phyloP scores from a whole-genome alignment of 345 rosid species.

The Cardamine resedifolia region DNA sequence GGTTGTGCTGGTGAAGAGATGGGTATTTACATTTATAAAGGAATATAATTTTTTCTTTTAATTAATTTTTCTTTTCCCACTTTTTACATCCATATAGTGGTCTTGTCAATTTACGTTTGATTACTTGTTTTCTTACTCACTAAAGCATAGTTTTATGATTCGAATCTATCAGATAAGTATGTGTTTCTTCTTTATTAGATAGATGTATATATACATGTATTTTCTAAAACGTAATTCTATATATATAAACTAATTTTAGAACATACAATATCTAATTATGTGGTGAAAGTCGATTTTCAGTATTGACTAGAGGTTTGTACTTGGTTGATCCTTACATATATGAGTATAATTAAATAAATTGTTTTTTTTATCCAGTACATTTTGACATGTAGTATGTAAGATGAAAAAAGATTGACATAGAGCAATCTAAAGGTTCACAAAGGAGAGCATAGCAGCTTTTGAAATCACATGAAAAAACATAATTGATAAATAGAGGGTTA shows the following conservation, averaged over 20 bases:
- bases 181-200: conserved; percentile 13
- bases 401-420: not conserved
- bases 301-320: conserved; percentile 16
- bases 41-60: not conserved
- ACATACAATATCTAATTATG: not conserved
- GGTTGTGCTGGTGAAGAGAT: conserved; percentile 41
- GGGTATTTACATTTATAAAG: conserved; percentile 40
- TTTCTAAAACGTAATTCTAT: not conserved
- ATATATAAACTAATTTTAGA: conserved; percentile 1
- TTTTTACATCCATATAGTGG: conserved; percentile 30
- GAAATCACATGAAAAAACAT: conserved; percentile 25
- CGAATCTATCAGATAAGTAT: conserved; percentile 19
- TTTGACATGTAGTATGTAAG: conserved; percentile 4
- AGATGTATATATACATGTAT: not conserved
- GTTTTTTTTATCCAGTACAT: not conserved
- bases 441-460: conserved; percentile 22
- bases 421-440: conserved; percentile 25
- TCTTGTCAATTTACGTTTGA: conserved; percentile 29
- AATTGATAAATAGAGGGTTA: conserved; percentile 3
- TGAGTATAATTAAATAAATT: not conserved
- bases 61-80: conserved; percentile 6
- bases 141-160: conserved; percentile 27
- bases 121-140: conserved; percentile 26
- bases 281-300: conserved; percentile 5
- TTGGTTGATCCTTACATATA: conserved; percentile 1